Base-by-base conservation (phyloP, 768 basidiomycete species). In the Pilatotrama ljubarskyi region DNA sequence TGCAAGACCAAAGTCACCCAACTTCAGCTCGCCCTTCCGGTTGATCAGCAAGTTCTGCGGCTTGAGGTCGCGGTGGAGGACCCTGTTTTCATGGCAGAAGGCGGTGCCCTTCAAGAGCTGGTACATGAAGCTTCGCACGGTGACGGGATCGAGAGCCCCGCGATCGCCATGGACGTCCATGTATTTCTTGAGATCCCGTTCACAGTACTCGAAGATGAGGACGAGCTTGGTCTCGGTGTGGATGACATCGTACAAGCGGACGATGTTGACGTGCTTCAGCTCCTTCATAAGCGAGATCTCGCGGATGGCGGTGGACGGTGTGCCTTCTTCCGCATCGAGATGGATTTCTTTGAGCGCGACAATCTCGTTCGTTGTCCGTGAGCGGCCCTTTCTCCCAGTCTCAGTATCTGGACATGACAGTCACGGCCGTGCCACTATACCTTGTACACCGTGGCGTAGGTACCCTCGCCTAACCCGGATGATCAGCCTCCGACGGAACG, bases 201-300 rank as follows among this genome's bases (percentile, higher is more conserved):
- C 97, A 74, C 95, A 97, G 72, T 85, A 98, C 76, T 99, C 97
- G 74, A 98, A 99, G 66, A 99, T 95, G 59, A 99, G 90, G 63
- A 98, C 91, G 49, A 99, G 88, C 68, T 98, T 98, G 8, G 93
- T 91, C 76, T 99, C 97, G 17, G 95, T 98, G 75, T 99, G 97
- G 64, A 98, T 98, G 49, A 99, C 97, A 74, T 98, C 97, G 78
- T 98, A 90, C 18, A 99, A 84, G 69, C 97, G 87, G 71, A 99
- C 93, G 71, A 99, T 96, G 77, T 99, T 99, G 79, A 93, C 87
- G 69, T 99, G 97, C 75, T 97, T 97, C 69, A 99, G 87, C 73
- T 99, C 97, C 74, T 99, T 98, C 95, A 98, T 98, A 65, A 98
- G 84, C 41, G 93, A 95, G 69, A 99, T 98, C 80, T 99, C 97